Conservation (phyloP, 1,139 yeast genomes). For the Blastobotrys raffinosifermentans region DNA sequence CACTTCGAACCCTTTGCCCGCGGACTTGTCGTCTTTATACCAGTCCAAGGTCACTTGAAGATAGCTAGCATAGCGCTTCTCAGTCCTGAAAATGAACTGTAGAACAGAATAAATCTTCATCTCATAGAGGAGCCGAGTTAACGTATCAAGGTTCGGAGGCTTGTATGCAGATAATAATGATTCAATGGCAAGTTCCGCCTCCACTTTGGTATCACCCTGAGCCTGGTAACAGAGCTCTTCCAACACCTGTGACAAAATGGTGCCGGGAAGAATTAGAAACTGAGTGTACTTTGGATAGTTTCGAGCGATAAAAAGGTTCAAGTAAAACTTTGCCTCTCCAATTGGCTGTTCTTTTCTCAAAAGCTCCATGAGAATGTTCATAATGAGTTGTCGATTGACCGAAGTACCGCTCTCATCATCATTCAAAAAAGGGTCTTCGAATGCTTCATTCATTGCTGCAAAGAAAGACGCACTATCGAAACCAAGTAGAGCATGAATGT, state of each 20-base stretch:
- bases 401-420: conserved; percentile 23
- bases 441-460: conserved; percentile 65
- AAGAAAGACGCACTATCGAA: conserved; percentile 54
- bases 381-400: conserved; percentile 57
- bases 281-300: conserved; percentile 78
- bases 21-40: conserved; percentile 13
- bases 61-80: conserved; percentile 49
- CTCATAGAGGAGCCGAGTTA: conserved; percentile 48
- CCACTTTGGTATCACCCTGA: conserved; percentile 38
- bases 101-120: conserved; percentile 55
- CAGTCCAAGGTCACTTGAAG: conserved; percentile 37
- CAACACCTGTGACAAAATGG: conserved; percentile 45
- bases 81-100: conserved; percentile 49
- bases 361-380: conserved; percentile 57
- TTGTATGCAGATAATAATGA: conserved; percentile 57
- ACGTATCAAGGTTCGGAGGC: conserved; percentile 44
- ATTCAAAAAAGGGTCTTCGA: conserved; percentile 66
- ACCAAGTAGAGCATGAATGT: conserved; percentile 45
- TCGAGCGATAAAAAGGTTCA: conserved; percentile 66
- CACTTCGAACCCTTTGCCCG: conserved; percentile 17
- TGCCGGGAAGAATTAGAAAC: conserved; percentile 63
- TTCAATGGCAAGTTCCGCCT: conserved; percentile 69
- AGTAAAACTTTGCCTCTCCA: conserved; percentile 30
- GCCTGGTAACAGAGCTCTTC: conserved; percentile 45
- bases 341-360: conserved; percentile 31